These are phyloP conservation scores for Evansstolkia leycettana DNA, from an alignment of 495 filamentous ascomycete genomes.

Conservation along the genomic window DNA sequence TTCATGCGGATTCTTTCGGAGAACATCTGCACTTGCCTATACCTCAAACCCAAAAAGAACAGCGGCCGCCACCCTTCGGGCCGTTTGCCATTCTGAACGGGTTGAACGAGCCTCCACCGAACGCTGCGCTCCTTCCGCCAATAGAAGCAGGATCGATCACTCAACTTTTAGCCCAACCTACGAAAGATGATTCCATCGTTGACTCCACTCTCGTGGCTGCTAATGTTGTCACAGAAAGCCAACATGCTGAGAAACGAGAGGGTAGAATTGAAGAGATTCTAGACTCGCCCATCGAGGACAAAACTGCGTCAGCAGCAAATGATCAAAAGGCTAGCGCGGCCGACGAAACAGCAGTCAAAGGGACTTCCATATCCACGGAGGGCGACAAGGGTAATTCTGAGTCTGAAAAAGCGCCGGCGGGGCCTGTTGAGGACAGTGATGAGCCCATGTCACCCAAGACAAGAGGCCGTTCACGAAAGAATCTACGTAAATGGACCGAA, in stretches of 20 bases:
- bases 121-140: constrained; percentile 59
- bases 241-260: constrained; percentile 20
- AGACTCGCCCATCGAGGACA: constrained; percentile 17
- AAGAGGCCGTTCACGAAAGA: constrained; percentile 32
- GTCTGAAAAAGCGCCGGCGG: constrained; percentile 1
- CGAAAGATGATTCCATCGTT: constrained; percentile 11
- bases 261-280: constrained; percentile 27
- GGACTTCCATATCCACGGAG: too few relatives aligned
- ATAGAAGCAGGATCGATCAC: constrained; percentile 45
- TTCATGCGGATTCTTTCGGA: constrained; percentile 30
- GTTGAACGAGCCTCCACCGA: constrained; percentile 64
- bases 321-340: constrained; percentile 5
- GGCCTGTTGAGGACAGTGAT: constrained; percentile 10
- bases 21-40: constrained; percentile 41
- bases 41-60: constrained; percentile 32
- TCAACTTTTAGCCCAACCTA: constrained; percentile 27
- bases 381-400: neutral
- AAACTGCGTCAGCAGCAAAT: constrained; percentile 4
- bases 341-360: constrained; percentile 3
- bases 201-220: constrained; percentile 14
- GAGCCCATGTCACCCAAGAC: constrained; percentile 28
- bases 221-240: constrained; percentile 14
- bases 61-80: constrained; percentile 35
- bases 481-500: constrained; percentile 61
- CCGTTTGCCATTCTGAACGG: constrained; percentile 58